Evolutionary conservation across 768 basidiomycete species (phyloP).

Genomic region (Leccinum variicolor): DNA sequence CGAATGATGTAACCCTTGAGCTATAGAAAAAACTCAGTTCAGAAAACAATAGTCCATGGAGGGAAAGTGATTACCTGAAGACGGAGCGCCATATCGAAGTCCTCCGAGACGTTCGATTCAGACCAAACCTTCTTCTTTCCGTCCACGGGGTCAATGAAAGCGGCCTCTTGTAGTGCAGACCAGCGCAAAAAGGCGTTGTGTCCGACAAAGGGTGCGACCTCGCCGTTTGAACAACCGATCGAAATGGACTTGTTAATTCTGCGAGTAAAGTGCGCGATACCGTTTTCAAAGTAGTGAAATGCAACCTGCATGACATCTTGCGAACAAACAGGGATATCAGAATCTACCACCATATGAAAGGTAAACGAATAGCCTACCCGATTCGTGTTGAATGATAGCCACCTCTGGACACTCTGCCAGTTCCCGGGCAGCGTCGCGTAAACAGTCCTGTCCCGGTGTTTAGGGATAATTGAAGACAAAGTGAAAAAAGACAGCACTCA

Average conservation of each 20-base stretch:
- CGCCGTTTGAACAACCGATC: constrained; percentile 75
- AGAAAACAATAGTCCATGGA: not conserved
- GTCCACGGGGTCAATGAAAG: constrained; percentile 53
- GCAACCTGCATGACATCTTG: constrained; percentile 89
- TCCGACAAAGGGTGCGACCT: constrained; percentile 75
- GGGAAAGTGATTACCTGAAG: constrained; percentile 40
- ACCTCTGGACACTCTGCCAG: constrained; percentile 79
- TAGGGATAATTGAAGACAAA: not conserved
- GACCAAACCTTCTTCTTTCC: constrained; percentile 74
- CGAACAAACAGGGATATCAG: constrained; percentile 26
- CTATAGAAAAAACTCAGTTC: constrained; percentile 43
- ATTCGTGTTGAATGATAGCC: constrained; percentile 90
- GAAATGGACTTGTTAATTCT: constrained; percentile 85
- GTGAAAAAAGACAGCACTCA: constrained; percentile 3
- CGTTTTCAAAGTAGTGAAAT: constrained; percentile 86
- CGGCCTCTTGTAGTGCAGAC: constrained; percentile 87
- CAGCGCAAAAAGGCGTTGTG: constrained; percentile 90
- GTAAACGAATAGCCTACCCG: constrained; percentile 37
- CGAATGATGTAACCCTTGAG: constrained; percentile 32
- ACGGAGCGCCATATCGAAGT: constrained; percentile 65
- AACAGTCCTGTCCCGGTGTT: constrained; percentile 60
- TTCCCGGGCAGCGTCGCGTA: constrained; percentile 87
- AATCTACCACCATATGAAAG: not conserved
- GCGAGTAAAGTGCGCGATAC: constrained; percentile 90
- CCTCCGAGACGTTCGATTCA: constrained; percentile 63